These are phyloP conservation scores for Cyanidiococcus yangmingshanensis DNA, from an alignment of 23 red algal species.

Conservation along the genomic window DNA sequence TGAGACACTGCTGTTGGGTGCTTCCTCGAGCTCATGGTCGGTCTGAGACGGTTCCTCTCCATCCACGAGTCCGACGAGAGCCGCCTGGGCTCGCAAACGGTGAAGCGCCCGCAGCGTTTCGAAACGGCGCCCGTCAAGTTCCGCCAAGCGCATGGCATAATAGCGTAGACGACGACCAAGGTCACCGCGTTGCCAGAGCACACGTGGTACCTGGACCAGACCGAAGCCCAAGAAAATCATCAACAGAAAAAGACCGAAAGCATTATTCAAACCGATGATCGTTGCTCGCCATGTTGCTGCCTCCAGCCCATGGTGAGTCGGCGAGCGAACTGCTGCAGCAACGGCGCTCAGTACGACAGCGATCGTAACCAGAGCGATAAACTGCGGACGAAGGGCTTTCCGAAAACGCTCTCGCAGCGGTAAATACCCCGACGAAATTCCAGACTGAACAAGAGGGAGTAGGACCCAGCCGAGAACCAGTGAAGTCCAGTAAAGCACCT, in stretches of 20 bases:
- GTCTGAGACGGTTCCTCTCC: not conserved
- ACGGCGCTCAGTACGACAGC: conserved; percentile 21
- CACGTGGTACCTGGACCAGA: conserved; percentile 17
- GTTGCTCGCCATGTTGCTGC: not conserved
- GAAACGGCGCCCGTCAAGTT: conserved; percentile 13
- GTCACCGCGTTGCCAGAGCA: conserved; percentile 24
- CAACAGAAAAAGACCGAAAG: conserved; percentile 26
- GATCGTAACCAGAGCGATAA: conserved; percentile 13
- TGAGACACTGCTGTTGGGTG: too few relatives aligned
- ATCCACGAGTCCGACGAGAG: not conserved
- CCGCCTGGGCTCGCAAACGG: not conserved
- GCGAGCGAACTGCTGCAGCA: not conserved
- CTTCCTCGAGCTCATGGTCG: not conserved
- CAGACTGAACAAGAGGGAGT: conserved; percentile 16
- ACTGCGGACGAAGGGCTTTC: not conserved
- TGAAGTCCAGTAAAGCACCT: conserved; percentile 17
- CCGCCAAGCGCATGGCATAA: conserved; percentile 18
- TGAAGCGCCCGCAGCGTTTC: not conserved
- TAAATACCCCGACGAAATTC: not conserved
- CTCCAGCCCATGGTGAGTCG: not conserved
- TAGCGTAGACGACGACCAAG: not conserved
- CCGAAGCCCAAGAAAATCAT: conserved; percentile 24
- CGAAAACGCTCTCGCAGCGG: conserved; percentile 16
- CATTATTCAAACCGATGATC: conserved; percentile 31
- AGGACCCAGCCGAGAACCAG: conserved; percentile 20